phyloP scores from a whole-genome alignment of 257 asterid species.

The Oldenlandia corymbosa region DNA sequence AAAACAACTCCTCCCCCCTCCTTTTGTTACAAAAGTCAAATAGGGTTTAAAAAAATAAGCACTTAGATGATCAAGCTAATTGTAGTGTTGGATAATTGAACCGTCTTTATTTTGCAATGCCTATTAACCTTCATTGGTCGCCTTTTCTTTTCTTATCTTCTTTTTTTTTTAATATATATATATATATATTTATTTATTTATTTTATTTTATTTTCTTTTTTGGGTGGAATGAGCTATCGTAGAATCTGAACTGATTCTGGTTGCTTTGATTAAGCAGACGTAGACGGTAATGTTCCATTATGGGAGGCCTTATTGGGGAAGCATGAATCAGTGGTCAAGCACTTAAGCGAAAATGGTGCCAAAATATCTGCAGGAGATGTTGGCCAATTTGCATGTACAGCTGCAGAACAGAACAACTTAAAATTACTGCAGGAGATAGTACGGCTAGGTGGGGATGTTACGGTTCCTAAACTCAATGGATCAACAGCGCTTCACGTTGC shows the following conservation, averaged over 20 bases:
- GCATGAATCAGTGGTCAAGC: slow-evolving; percentile 30
- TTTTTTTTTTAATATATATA: no score
- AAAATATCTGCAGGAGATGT: slow-evolving; percentile 37
- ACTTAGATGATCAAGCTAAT: no score
- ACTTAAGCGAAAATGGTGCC: slow-evolving; percentile 34
- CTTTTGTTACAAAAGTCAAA: no score
- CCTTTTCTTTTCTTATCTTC: background rate
- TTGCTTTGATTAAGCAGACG: slow-evolving; percentile 22
- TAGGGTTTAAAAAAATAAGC: no score
- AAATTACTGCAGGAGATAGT: slow-evolving; percentile 32
- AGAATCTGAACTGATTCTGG: background rate
- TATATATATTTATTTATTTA: no score
- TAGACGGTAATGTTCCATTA: slow-evolving; percentile 41
- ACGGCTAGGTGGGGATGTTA: slow-evolving; percentile 38
- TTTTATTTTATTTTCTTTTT: no score
- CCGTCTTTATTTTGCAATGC: no score
- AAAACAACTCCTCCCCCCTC: no score
- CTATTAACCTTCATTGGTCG: no score
- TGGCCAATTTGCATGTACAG: slow-evolving; percentile 37
- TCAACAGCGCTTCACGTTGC: slow-evolving; percentile 44
- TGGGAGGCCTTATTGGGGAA: slow-evolving; percentile 45
- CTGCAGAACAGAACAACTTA: slow-evolving; percentile 41
- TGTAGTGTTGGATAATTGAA: no score
- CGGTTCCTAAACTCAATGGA: slow-evolving; percentile 28
- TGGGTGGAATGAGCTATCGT: no score